These are phyloP conservation scores for Colletotrichum sojae DNA, from an alignment of 2,329 filamentous ascomycete genomes.

Conservation along the genomic window DNA sequence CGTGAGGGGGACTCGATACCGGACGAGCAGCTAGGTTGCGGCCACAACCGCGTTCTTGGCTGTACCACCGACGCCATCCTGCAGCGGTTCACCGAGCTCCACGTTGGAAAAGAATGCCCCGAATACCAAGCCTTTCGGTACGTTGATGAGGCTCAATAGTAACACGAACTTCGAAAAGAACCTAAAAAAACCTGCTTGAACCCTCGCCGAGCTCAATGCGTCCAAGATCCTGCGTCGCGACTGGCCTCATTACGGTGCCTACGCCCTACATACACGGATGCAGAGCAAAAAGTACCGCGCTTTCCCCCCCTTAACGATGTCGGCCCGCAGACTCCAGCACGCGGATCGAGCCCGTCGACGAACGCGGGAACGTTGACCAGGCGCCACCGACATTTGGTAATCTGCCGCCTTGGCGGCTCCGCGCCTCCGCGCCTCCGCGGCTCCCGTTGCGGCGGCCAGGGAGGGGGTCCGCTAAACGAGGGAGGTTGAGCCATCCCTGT, in stretches of 20 bases:
- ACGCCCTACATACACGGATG: constrained; percentile 47
- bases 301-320: constrained; percentile 60
- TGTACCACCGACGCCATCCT: constrained; percentile 42
- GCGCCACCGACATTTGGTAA: constrained; percentile 56
- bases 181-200: constrained; percentile 55
- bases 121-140: constrained; percentile 55
- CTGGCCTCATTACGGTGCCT: constrained; percentile 49
- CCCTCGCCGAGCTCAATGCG: constrained; percentile 56
- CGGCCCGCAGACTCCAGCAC: constrained; percentile 59
- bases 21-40: constrained; percentile 56
- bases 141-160: constrained; percentile 54
- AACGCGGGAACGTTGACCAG: constrained; percentile 62
- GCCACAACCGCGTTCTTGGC: constrained; percentile 59
- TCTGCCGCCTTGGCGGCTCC: constrained; percentile 56
- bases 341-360: constrained; percentile 55
- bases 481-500: constrained; percentile 59
- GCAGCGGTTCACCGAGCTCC: constrained; percentile 54
- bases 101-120: constrained; percentile 54
- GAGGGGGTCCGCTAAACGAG: constrained; percentile 55
- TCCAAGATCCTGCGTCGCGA: no score
- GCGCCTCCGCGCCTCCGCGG: constrained; percentile 56
- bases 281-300: constrained; percentile 56
- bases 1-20: constrained; percentile 57
- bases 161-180: constrained; percentile 37
- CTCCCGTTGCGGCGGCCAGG: constrained; percentile 55